Conservation (phyloP, 495 filamentous ascomycete genomes). For the Sporormia fimetaria region DNA sequence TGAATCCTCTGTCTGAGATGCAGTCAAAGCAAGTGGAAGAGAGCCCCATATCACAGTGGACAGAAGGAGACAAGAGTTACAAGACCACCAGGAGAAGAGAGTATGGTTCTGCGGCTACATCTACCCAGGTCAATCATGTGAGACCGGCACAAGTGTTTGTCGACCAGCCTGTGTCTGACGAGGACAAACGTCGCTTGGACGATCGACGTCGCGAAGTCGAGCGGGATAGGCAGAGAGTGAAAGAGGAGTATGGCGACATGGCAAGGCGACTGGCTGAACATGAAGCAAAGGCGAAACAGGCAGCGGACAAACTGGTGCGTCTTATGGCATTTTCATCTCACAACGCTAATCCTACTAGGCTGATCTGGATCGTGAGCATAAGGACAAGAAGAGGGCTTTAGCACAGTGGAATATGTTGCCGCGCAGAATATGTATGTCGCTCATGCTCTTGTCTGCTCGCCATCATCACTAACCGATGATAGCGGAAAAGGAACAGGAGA, state of each 20-base stretch:
- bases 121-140: constrained; percentile 49
- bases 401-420: constrained; percentile 56
- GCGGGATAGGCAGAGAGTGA: constrained; percentile 3
- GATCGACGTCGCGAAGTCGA: constrained; percentile 24
- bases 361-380: constrained; percentile 43
- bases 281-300: constrained; percentile 26
- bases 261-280: constrained; percentile 22
- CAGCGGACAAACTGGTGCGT: constrained; percentile 36
- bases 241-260: constrained; percentile 27
- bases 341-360: constrained; percentile 25
- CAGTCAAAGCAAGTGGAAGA: constrained; percentile 50
- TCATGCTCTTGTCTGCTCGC: constrained; percentile 20
- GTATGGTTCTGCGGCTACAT: constrained; percentile 57
- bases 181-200: constrained; percentile 42
- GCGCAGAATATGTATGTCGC: constrained; percentile 50
- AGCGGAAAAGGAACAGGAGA: constrained; percentile 10
- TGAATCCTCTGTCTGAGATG: constrained; percentile 49
- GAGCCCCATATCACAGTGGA: constrained; percentile 47
- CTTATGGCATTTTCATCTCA: neutral
- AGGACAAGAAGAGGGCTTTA: constrained; percentile 46
- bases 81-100: constrained; percentile 53
- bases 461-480: neutral
- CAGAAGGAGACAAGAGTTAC: constrained; percentile 49
- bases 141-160: constrained; percentile 56
- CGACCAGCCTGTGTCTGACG: constrained; percentile 57